Base-by-base conservation (phyloP, 176 grass and related monocot species). In the Thalia dealbata region DNA sequence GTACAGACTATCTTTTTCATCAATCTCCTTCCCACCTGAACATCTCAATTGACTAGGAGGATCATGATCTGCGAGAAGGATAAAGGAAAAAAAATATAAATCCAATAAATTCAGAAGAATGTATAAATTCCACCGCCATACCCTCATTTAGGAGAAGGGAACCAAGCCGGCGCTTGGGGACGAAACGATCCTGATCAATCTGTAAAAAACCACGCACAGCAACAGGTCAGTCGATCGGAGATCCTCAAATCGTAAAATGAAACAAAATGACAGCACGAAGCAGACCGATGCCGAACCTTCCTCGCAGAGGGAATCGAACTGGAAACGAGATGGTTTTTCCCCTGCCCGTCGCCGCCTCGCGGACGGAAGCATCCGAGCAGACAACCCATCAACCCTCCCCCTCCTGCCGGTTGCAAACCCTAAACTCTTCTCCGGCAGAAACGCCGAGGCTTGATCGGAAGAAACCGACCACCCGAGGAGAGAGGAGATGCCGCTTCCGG, bases 311-410 rank as follows among this genome's bases (percentile, higher is more conserved):
- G 61, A 56, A 71, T 70, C 78, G 86, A 80, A 21, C 78, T 73
- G 51, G 78, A 76, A 41, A 70, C 79, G 58, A 62, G 52, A n/a
- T 77, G 76, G 65, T 52, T 70, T 15, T 45, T 62, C 21, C 38
- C 24, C 27, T 35, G 13, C 5, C n/a, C 73, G 62, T 78, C 51
- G 48, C 76, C 70, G 16, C 65, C 68, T 77, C 67, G 46, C 28
- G 75, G 75, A 7, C 89, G 84, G 71, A 96, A 96, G 73, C 93
- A 96, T 70, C 80, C 82, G 63, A 92, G 82, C 52, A 96, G 64
- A 64, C 89, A 96, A 50, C 84, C 85, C 93, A 90, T 92, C n/a
- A n/a, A n/a, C n/a, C n/a, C n/a, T n/a, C n/a, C n/a, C n/a, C 76
- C 18, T 52, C 50, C 29, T 62, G 23, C 0, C 14, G 51, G 59